Base-by-base conservation (phyloP, 208 protist species). In the Angomonas deanei region DNA sequence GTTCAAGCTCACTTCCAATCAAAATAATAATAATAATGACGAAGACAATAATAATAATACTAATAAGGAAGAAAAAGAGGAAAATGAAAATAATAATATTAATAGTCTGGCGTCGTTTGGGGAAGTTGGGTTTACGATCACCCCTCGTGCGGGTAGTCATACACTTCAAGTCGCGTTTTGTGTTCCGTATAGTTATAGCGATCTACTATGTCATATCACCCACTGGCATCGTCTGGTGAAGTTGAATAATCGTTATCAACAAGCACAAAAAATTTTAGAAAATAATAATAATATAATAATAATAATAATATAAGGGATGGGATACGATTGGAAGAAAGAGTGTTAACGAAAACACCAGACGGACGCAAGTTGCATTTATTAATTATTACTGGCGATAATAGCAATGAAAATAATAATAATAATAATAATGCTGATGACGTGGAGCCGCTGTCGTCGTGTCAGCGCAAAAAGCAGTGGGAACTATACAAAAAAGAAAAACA, bases 161-260 rank as follows among this genome's bases (percentile, higher is more conserved):
- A 79, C 80, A 24, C 79, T 95, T 31, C 85, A 93, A 59, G 75
- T 95, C 8, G 85, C 86, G 27, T 95, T 95, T 59, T 93, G 86
- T 59, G 77, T 76, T 21, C 86, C 89, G 24, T 95, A 95, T 76
- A 92, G 80, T 24, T 95, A 95, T 55, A 78, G 76, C 21, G 84
- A 95, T 66, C 63, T 95, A 2, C 76, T 95, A 15, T 93, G 89
- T 61, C 84, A 93, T 64, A 70, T 95, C 32, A 78, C 62, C 36
- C 76, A 92, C 59, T 95, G 86, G 84, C 89, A 92, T 60, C 48
- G 66, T 1, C 56, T 93, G 10, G 84, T 87, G 26, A 84, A 81
- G 61, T 63, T 13, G 5, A 28, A 56, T 19, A 56, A 56, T 19
- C 28, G 36, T 15, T n/a, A n/a, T 42, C 36, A 42, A 15, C 36